Base-by-base conservation (phyloP, 2,329 filamentous ascomycete genomes). In the Exserohilum turcica region DNA sequence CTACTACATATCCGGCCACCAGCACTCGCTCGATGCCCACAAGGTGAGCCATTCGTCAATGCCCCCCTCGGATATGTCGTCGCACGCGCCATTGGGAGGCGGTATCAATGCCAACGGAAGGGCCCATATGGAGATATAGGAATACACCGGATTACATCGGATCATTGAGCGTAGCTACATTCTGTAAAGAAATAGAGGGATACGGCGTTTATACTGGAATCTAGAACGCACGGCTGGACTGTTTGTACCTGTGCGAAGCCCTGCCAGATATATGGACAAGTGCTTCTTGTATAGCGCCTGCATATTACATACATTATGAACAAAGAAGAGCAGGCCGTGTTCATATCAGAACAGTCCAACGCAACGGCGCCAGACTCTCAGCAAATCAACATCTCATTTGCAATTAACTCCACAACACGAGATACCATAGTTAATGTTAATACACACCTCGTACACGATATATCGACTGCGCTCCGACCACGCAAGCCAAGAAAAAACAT, bases 1-100 rank as follows among this genome's bases (percentile, higher is more conserved):
- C 85, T 99, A 97, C 81, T 99, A 99, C 81, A 90, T 91, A 75
- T 87, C 88, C 61, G 94, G 94, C 64, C 92, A 96, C 71, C 83
- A 85, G 64, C 57, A 65, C 37, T 61, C 59, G 7, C 62, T 67
- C 2, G 60, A 38, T 42, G 57, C 54, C 28, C 64, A 48, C 24
- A 64, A 54, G 37, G 65, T n/a, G 21, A 54, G 15, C 37, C 59
- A 37, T 44, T 58, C 16, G 35, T 40, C 40, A 24, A 53, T 32
- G 57, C 60, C 16, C 29, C 56, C 18, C 32, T 47, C 48, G 15
- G 38, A 24, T 3, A 38, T 32, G n/a, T 57, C 48, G 29, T 49
- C 50, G 19, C 48, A 56, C 40, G 58, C 29, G 21, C 49, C 50
- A 5, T 27, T 58, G 8, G 52, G 52, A 10, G 52, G 42, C 3